Evolutionary conservation across 139 green algal genomes (phyloP), one percentile per base, ranked within the genome.

Genomic region (Chlamydomonas applanata): DNA sequence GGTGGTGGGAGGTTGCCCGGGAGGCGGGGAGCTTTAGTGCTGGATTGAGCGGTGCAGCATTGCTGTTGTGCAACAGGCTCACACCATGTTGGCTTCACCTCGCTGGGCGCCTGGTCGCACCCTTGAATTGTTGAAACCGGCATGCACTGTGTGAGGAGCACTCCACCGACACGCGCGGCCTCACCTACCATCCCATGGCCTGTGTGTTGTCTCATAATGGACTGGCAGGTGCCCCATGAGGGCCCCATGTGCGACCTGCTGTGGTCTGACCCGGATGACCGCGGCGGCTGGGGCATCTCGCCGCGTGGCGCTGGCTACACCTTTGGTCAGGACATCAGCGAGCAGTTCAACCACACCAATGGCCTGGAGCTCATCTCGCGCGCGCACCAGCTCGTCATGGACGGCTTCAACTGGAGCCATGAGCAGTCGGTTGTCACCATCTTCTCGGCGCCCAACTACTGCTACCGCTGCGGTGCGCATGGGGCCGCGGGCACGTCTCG

Each of bases 191-290:
- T 27, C 25, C 19, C 56, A 34, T 64, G 20, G 56, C 56, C 24
- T 33, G 11, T 65, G 1, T 2, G 19, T 52, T 34, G n/a, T n/a
- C n/a, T n/a, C n/a, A n/a, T n/a, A n/a, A n/a, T n/a, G n/a, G n/a
- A n/a, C n/a, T n/a, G n/a, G 22, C 81, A 95, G 89, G 92, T 97
- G 34, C 94, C 94, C 0, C 94, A 98, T 71, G 94, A 98, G 78
- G 95, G 96, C 3, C 96, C 96, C 65, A 99, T 99, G 95, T 99
- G 96, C 79, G 96, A 99, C 85, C 88, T 99, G 74, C 87, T 99
- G 36, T 99, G 96, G 96, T 92, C 78, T 7, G 96, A 99, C 77
- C 96, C 96, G 0, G 96, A 99, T 76, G 96, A 99, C 73, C 81
- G 96, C 25, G 94, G 87, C 44, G 96, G 96, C 44, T 99, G 96